phyloP scores from a whole-genome alignment of 2,329 filamentous ascomycete genomes.

The Epichloe brachyelytri region DNA sequence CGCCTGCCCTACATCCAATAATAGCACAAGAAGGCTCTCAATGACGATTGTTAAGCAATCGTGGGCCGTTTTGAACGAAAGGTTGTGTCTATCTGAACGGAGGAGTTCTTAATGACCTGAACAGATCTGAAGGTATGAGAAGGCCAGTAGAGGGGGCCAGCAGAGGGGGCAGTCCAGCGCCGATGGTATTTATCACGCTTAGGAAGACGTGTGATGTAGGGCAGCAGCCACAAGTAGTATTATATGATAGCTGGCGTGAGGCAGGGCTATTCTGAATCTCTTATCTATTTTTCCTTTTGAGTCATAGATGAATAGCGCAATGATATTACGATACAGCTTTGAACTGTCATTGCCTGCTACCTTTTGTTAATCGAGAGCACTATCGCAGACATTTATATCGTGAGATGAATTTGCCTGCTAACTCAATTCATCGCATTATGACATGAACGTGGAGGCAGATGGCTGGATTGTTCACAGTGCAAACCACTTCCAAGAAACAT shows the following conservation, averaged over 20 bases:
- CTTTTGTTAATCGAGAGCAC: neutral
- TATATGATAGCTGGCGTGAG: conserved; percentile 4
- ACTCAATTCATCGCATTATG: neutral
- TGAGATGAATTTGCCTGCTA: no score
- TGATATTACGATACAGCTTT: conserved; percentile 11
- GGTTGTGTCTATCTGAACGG: neutral
- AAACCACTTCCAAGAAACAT: no score
- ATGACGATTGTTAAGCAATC: no score
- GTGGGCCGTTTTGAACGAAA: neutral
- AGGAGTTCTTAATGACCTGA: neutral
- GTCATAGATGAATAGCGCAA: conserved; percentile 24
- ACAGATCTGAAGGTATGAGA: neutral
- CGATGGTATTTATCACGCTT: neutral
- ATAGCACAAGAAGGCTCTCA: neutral
- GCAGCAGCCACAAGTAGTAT: neutral
- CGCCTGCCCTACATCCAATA: neutral
- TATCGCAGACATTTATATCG: neutral
- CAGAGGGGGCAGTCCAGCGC: neutral
- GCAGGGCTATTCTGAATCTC: conserved; percentile 17
- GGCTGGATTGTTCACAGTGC: neutral
- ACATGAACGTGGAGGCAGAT: neutral
- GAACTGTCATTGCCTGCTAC: neutral
- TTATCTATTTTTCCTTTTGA: conserved; percentile 22
- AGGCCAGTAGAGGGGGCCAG: no score
- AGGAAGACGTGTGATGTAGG: neutral